A percentile compares a stretch with the other conserved stretches of the same genome.
Conservation (phyloP, 176 grass and related monocot species). For the Pontederia crassipes region DNA sequence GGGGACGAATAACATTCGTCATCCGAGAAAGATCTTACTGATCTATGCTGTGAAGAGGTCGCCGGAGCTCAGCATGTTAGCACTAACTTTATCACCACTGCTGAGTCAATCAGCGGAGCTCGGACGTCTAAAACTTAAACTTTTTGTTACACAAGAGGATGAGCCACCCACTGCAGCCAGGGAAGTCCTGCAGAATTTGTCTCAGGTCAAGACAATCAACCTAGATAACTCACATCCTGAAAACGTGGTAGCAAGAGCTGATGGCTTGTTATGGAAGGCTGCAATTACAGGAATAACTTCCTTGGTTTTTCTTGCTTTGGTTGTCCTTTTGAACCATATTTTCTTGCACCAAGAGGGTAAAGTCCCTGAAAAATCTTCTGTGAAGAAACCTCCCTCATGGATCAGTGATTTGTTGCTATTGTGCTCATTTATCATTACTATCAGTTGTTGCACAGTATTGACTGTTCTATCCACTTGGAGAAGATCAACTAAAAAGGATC, state of each 20-base stretch:
- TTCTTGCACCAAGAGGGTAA: conserved; percentile 24
- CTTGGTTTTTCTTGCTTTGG: conserved; percentile 18
- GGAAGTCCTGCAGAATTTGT: conserved; percentile 19
- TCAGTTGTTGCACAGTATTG: conserved; percentile 25
- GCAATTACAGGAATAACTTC: conserved; percentile 18
- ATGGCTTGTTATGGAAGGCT: conserved; percentile 28
- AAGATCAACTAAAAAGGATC: neutral
- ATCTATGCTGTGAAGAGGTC: conserved; percentile 26
- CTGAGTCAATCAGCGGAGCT: conserved; percentile 13
- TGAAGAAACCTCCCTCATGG: conserved; percentile 35
- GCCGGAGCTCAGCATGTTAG: conserved; percentile 35
- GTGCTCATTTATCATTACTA: conserved; percentile 25
- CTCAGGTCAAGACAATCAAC: conserved; percentile 14
- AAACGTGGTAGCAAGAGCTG: conserved; percentile 7
- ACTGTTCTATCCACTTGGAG: conserved; percentile 17
- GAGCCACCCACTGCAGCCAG: conserved; percentile 11
- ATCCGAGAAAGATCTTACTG: conserved; percentile 22
- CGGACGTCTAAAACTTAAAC: conserved; percentile 23
- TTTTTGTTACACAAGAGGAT: conserved; percentile 36
- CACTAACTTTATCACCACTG: conserved; percentile 18
- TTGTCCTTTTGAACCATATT: conserved; percentile 27
- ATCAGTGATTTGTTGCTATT: conserved; percentile 27
- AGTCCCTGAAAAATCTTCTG: conserved; percentile 14
- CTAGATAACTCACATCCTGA: neutral
- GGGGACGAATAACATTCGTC: neutral